A percentile compares a stretch with the other conserved stretches of the same genome.
phyloP scores from a whole-genome alignment of 257 asterid species.

The Jacaranda copaia region DNA sequence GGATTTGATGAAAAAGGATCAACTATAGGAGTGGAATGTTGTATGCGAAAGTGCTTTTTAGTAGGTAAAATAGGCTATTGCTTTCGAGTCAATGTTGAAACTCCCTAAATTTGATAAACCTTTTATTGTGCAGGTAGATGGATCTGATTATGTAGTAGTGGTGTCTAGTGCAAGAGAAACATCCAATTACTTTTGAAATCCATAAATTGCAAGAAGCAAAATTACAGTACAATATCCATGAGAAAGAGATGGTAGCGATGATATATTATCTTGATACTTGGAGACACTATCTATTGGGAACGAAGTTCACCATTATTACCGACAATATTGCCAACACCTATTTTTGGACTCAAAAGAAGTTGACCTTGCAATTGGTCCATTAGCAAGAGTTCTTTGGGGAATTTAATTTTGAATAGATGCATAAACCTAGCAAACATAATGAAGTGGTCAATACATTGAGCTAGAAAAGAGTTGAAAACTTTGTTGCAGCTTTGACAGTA shows the following conservation, averaged over 20 bases:
- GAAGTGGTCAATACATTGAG: background rate
- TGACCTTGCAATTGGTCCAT: background rate
- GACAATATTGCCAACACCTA: background rate
- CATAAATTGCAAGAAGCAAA: background rate
- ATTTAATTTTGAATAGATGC: background rate
- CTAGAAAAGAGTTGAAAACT: background rate
- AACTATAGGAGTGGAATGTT: background rate
- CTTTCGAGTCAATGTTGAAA: background rate
- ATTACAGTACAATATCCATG: background rate
- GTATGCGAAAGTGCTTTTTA: background rate
- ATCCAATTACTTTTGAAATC: background rate
- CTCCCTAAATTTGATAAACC: background rate
- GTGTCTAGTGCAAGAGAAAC: background rate
- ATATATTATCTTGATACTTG: background rate
- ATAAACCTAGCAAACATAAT: background rate
- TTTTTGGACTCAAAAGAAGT: background rate
- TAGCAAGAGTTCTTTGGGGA: background rate
- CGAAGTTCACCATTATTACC: background rate
- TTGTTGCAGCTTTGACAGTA: background rate
- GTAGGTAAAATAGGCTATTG: background rate
- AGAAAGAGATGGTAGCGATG: background rate
- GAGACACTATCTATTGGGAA: background rate
- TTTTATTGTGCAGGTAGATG: background rate
- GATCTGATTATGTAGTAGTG: background rate
- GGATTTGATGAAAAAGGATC: background rate